These are phyloP conservation scores for Eimeria falciformis DNA, from an alignment of 169 alveolate genomes.

Conservation along the genomic window DNA sequence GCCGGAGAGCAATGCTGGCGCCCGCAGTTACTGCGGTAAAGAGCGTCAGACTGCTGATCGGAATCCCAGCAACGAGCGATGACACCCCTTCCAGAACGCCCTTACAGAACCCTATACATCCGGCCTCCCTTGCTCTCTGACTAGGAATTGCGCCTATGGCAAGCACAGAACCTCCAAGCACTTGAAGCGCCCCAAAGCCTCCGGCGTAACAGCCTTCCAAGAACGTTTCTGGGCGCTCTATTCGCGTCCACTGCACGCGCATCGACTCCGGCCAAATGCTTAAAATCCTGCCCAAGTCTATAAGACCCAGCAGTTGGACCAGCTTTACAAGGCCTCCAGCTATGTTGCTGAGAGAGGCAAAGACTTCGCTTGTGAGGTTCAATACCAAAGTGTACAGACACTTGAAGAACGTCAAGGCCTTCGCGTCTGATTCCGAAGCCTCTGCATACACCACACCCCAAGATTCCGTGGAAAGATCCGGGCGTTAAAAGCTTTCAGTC, in stretches of 20 bases:
- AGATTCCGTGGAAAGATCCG: too few relatives aligned
- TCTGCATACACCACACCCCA: conserved; percentile 17
- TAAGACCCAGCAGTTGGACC: conserved; percentile 37
- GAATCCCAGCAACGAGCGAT: conserved; percentile 7
- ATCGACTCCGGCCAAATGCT: conserved; percentile 64
- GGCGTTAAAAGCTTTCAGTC: too few relatives aligned
- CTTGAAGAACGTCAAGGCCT: not conserved
- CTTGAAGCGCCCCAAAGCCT: conserved; percentile 16
- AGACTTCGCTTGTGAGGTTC: conserved; percentile 63
- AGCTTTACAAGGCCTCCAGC: conserved; percentile 60
- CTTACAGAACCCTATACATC: not conserved
- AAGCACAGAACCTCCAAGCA: conserved; percentile 57
- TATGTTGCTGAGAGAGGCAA: conserved; percentile 56
- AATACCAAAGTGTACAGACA: conserved; percentile 43
- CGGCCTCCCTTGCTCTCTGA: not conserved
- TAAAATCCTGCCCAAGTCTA: conserved; percentile 54
- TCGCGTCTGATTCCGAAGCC: conserved; percentile 14
- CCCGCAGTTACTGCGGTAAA: conserved; percentile 61
- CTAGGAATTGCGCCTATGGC: not conserved
- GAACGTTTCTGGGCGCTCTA: conserved; percentile 71
- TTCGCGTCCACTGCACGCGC: conserved; percentile 29
- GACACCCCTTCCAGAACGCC: conserved; percentile 35
- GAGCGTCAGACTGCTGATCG: not conserved
- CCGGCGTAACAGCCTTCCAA: conserved; percentile 57
- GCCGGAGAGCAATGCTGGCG: conserved; percentile 48